These are phyloP conservation scores for Uronychia setigera DNA, from an alignment of 73 alveolate species.

Conservation along the genomic window DNA sequence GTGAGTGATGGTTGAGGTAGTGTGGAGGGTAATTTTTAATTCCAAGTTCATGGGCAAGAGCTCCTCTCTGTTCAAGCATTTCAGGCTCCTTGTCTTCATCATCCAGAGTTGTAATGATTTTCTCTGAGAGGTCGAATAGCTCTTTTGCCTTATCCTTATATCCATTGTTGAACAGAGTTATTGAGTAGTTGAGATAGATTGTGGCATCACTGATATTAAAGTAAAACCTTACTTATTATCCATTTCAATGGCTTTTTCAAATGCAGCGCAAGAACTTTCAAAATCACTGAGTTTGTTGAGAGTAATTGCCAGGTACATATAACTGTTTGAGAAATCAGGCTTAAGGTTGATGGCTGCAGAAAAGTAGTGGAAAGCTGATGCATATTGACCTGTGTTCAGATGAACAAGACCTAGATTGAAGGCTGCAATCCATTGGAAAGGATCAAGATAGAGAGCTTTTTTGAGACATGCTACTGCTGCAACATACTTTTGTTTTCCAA, in stretches of 20 bases:
- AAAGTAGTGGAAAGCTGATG: conserved; percentile 93
- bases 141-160: conserved; percentile 77
- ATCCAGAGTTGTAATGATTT: conserved; percentile 61
- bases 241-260: conserved; percentile 81
- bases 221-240: too few species aligned
- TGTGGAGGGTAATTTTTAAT: too few species aligned
- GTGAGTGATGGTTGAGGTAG: too few species aligned
- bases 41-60: conserved; percentile 25
- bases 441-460: conserved; percentile 92
- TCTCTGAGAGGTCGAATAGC: conserved; percentile 55
- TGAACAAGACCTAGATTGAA: conserved; percentile 92
- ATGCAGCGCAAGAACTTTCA: conserved; percentile 89
- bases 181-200: conserved; percentile 76
- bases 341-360: conserved; percentile 89
- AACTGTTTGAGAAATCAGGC: conserved; percentile 80
- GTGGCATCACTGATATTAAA: conserved; percentile 79
- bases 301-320: conserved; percentile 90
- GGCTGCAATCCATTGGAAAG: conserved; percentile 95
- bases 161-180: conserved; percentile 79
- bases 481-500: conserved; percentile 93
- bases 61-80: conserved; percentile 52
- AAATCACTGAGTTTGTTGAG: conserved; percentile 86
- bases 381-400: conserved; percentile 89
- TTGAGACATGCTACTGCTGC: conserved; percentile 97
- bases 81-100: conserved; percentile 73